Evolutionary conservation across 306 rosid genomes (phyloP), one percentile per base, ranked within the genome.

Genomic region (Prunus dulcis): DNA sequence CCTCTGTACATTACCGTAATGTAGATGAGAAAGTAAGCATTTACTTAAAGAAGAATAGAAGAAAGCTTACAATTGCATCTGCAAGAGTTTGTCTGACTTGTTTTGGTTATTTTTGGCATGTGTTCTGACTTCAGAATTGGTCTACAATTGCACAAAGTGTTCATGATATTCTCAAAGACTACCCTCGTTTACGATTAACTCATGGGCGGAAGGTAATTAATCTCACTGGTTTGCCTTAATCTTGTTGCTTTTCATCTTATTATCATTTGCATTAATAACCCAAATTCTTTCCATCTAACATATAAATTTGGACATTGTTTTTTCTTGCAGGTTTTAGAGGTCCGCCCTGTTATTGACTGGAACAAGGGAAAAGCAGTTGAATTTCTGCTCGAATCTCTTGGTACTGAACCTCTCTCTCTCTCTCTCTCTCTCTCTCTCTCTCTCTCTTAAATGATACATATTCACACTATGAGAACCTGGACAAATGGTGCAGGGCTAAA

Each of bases 281-380:
- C 19, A 5, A 20, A 0, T 73, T 18, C n/a, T 34, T 25, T 60
- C 34, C 38, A 49, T 45, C n/a, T 64, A 17, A 49, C 12, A 28
- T 22, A 46, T 17, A 46, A 73, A 28, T 71, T 43, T 67, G 64
- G 46, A 47, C 55, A 20, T 71, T 15, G 34, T 58, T 19, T 57
- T 41, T 38, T 13, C 72, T 5, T 3, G 65, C 66, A 94, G 98
- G 98, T 94, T 87, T 94, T 94, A 94, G 98, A 94, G 74, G 75
- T 94, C 43, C 98, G 98, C 83, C 98, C 98, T 30, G 90, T 79
- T 75, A 89, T 94, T 72, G 93, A 92, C 66, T 94, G 98, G 98
- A 85, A 94, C 86, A 94, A 94, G 84, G 98, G 98, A 85, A 94
- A 92, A 83, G 97, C 98, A 18, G 98, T 94, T 67, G 97, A 92